These are phyloP conservation scores for Salix purpurea DNA, from an alignment of 345 rosid genomes.

Conservation along the genomic window DNA sequence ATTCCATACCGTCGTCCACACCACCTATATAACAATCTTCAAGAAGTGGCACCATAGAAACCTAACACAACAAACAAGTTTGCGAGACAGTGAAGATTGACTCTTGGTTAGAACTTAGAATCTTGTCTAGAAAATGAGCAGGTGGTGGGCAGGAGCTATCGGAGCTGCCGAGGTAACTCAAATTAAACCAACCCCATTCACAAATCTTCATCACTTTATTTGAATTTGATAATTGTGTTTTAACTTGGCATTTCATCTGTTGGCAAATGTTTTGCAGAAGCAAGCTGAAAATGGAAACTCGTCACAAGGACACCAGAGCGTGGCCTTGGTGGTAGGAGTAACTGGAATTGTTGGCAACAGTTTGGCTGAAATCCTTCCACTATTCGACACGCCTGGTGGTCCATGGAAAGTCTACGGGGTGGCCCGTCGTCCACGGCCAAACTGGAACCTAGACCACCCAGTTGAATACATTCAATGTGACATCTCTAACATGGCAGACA, in stretches of 20 bases:
- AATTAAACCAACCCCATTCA: neutral
- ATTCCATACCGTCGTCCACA: neutral
- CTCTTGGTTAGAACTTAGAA: neutral
- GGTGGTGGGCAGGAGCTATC: constrained; percentile 59
- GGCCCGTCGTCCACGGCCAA: constrained; percentile 71
- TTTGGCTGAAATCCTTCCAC: constrained; percentile 75
- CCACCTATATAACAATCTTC: neutral
- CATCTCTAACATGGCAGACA: constrained; percentile 36
- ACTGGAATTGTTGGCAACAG: constrained; percentile 85
- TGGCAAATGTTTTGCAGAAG: constrained; percentile 37
- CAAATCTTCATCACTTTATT: neutral
- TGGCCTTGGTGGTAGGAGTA: constrained; percentile 60
- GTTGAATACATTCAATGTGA: constrained; percentile 81
- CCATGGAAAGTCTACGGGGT: constrained; percentile 90
- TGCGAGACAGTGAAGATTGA: neutral
- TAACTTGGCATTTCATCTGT: neutral
- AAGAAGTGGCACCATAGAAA: neutral
- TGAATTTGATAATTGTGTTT: neutral
- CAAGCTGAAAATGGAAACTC: constrained; percentile 35
- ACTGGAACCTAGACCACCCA: constrained; percentile 59
- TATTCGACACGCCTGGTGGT: constrained; percentile 76
- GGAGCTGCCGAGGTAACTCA: constrained; percentile 42
- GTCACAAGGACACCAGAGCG: constrained; percentile 46
- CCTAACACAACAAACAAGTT: neutral
- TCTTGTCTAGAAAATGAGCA: constrained; percentile 31